Evolutionary conservation across 495 filamentous ascomycete genomes (phyloP).

Genomic region (Daldinia bambusicola): DNA sequence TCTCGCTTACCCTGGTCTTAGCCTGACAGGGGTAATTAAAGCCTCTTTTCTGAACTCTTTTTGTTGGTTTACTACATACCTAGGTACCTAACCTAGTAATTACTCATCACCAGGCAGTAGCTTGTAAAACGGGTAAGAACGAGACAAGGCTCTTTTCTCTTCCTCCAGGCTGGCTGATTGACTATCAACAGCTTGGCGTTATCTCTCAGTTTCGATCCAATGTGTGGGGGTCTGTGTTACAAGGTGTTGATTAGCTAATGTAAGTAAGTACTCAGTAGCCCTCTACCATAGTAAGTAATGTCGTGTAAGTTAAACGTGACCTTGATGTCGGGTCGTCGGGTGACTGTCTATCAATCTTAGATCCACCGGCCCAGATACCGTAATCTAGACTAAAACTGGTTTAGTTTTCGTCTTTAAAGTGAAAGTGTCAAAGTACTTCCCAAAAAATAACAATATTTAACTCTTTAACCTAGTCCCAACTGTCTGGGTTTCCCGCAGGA

Average conservation of each 20-base stretch:
- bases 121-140: background rate
- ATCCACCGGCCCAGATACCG: constrained; percentile 37
- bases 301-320: constrained; percentile 1
- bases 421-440: constrained; percentile 2
- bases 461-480: constrained; percentile 29
- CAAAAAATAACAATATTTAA: background rate
- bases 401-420: constrained; percentile 9
- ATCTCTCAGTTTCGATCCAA: background rate
- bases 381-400: background rate
- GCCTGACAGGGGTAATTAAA: background rate
- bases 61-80: too few relatives aligned
- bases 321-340: constrained; percentile 36
- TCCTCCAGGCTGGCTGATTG: background rate
- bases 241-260: background rate
- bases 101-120: constrained; percentile 11
- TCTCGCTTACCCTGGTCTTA: constrained; percentile 29
- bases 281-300: constrained; percentile 1
- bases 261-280: background rate
- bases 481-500: constrained; percentile 38
- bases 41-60: background rate
- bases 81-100: too few relatives aligned
- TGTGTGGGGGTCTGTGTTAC: background rate
- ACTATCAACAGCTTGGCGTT: background rate
- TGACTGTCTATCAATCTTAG: constrained; percentile 29
- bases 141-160: constrained; percentile 19